Evolutionary conservation across 2,329 filamentous ascomycete genomes (phyloP).

Genomic region (Helotiales sp.): DNA sequence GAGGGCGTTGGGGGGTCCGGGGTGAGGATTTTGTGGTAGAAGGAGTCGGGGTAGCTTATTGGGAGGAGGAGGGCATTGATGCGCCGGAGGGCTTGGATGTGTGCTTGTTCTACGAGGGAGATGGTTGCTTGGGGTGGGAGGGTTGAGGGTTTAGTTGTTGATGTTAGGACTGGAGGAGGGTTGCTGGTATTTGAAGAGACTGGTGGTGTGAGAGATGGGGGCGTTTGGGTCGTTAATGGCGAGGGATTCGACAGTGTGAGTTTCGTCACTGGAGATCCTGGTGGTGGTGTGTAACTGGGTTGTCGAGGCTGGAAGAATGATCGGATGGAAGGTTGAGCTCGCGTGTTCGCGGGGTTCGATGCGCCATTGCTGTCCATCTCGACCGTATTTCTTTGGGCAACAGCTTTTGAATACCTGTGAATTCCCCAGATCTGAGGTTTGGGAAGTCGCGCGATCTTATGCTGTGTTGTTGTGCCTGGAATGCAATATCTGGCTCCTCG

Average conservation of each 20-base stretch:
- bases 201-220: slow-evolving; percentile 23
- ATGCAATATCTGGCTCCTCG: slow-evolving; percentile 13
- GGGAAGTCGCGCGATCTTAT: not conserved
- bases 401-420: not conserved
- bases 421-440: not conserved
- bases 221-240: not conserved
- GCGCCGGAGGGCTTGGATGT: slow-evolving; percentile 63
- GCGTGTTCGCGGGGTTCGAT: slow-evolving; percentile 10
- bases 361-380: slow-evolving; percentile 30
- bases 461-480: not conserved
- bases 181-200: slow-evolving; percentile 24
- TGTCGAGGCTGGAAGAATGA: slow-evolving; percentile 63
- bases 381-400: not conserved
- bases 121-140: slow-evolving; percentile 56
- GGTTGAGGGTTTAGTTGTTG: slow-evolving; percentile 33
- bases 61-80: slow-evolving; percentile 70
- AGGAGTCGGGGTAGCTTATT: slow-evolving; percentile 66
- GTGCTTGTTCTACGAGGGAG: slow-evolving; percentile 53
- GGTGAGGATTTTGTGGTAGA: slow-evolving; percentile 62
- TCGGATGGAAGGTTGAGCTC: slow-evolving; percentile 60
- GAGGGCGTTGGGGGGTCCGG: slow-evolving; percentile 50
- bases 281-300: slow-evolving; percentile 52
- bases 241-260: not conserved
- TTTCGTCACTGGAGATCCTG: slow-evolving; percentile 33
- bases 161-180: not conserved